Evolutionary conservation across 257 asterid genomes (phyloP), one percentile per base, ranked within the genome.

Genomic region (Cinchona pubescens): DNA sequence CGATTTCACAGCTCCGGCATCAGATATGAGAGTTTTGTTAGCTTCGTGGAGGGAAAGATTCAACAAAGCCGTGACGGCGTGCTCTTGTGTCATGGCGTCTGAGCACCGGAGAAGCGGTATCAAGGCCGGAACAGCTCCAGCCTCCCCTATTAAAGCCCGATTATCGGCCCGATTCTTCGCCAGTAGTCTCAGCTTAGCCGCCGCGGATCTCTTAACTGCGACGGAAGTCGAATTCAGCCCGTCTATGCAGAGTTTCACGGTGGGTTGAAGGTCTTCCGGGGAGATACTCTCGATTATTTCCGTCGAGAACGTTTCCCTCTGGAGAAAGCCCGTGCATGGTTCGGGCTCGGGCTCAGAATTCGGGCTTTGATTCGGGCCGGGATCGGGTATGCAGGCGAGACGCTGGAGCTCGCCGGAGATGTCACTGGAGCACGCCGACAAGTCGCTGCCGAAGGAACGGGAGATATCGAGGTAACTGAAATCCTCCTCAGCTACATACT

Each of bases 401-500:
- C 97, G 97, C 76, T 92, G 95, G 40, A 94, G 84, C 83, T 94
- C 98, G 18, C 96, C 92, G 40, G 98, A 92, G 27, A 94, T 92
- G 56, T 94, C 97, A 73, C 97, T 94, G 73, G 97, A 90, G 86
- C 89, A 92, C 55, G 90, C 93, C 5, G 98, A 90, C 82, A 90
- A 88, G 78, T 90, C 95, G 61, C 95, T 90, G 82, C 97, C 89
- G 83, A 94, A 88, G 7, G 96, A 86, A 10, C 80, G 86, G 6
- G 98, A 90, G 18, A 87, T 61, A 23, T 94, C 92, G 67, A 78
- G 60, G 73, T 72, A 73, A 61, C 49, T 58, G 25, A 93, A 74
- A 72, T 82, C 77, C 56, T 83, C 90, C n/a, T n/a, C n/a, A n/a
- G 67, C 88, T 23, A 49, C 69, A 35, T 74, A 87, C 55, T 84